Conservation (phyloP, 495 filamentous ascomycete species). For the Hypoxylon subgilvum region DNA sequence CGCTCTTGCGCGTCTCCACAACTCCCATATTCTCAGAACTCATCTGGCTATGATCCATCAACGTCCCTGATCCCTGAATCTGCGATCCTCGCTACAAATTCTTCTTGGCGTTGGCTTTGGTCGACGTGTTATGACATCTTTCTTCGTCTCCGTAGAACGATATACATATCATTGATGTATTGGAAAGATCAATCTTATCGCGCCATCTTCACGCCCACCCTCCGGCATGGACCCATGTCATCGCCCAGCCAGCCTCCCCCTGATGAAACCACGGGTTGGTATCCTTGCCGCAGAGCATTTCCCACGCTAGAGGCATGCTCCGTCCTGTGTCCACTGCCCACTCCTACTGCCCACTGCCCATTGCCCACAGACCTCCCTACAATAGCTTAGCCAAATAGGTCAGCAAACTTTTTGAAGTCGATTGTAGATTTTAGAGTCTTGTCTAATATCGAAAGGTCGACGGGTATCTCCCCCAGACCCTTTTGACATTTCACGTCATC, state of each 20-base stretch:
- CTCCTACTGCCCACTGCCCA: too few species aligned
- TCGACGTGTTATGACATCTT: conserved; percentile 17
- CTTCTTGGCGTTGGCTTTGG: conserved; percentile 26
- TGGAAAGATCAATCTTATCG: conserved; percentile 36
- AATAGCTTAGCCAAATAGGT: conserved; percentile 33
- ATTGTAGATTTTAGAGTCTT: conserved; percentile 30
- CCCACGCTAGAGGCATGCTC: conserved; percentile 38
- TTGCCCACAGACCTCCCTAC: conserved; percentile 33
- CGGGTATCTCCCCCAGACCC: conserved; percentile 27
- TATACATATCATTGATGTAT: conserved; percentile 12
- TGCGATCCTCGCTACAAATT: conserved; percentile 12
- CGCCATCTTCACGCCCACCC: conserved; percentile 26
- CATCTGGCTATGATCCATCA: conserved; percentile 5
- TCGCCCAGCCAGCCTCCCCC: conserved; percentile 37
- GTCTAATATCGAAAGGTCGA: conserved; percentile 23
- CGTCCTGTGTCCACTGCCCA: background rate
- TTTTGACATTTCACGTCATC: conserved; percentile 39
- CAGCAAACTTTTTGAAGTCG: conserved; percentile 36
- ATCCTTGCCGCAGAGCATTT: conserved; percentile 44
- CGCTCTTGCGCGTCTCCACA: conserved; percentile 19
- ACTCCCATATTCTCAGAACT: conserved; percentile 9
- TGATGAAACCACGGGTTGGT: conserved; percentile 46
- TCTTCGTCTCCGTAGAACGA: conserved; percentile 17
- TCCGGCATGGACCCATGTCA: conserved; percentile 26
- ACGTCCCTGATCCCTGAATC: conserved; percentile 7